A percentile compares a stretch with the other conserved stretches of the same genome.
phyloP scores from a whole-genome alignment of 768 basidiomycete genomes.

The Bullera alba region DNA sequence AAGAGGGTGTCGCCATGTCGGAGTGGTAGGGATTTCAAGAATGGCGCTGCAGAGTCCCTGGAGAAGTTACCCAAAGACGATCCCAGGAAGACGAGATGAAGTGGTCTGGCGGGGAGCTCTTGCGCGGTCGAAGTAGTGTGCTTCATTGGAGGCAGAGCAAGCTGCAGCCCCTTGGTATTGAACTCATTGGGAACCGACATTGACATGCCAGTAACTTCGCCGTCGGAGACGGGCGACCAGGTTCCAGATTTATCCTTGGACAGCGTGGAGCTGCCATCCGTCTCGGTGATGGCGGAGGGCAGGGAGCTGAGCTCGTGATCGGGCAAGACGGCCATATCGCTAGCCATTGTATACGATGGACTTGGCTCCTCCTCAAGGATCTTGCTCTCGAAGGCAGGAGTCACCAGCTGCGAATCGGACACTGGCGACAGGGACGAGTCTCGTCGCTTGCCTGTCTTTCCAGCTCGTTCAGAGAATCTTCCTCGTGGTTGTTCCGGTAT shows the following conservation, averaged over 20 bases:
- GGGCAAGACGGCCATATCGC: not conserved
- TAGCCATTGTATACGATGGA: not conserved
- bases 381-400: constrained; percentile 2
- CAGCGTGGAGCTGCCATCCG: too few relatives aligned
- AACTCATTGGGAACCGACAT: not conserved
- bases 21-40: constrained; percentile 72
- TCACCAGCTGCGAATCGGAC: constrained; percentile 5
- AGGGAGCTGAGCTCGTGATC: constrained; percentile 3
- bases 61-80: constrained; percentile 87
- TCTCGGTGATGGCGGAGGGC: constrained; percentile 10
- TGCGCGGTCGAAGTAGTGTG: not conserved
- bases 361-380: not conserved
- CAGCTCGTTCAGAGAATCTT: too few relatives aligned
- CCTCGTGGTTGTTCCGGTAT: not conserved
- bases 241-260: constrained; percentile 5
- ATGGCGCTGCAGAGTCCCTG: constrained; percentile 60
- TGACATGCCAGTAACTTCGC: not conserved
- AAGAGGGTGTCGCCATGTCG: constrained; percentile 70
- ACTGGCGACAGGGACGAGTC: too few relatives aligned
- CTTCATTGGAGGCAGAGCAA: not conserved
- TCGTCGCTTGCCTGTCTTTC: too few relatives aligned
- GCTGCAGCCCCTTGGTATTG: not conserved
- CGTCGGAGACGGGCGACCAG: constrained; percentile 12
- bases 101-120: constrained; percentile 44
- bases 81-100: constrained; percentile 86